Base-by-base conservation (phyloP, 2,329 filamentous ascomycete genomes). In the Scedosporium aurantiacum region DNA sequence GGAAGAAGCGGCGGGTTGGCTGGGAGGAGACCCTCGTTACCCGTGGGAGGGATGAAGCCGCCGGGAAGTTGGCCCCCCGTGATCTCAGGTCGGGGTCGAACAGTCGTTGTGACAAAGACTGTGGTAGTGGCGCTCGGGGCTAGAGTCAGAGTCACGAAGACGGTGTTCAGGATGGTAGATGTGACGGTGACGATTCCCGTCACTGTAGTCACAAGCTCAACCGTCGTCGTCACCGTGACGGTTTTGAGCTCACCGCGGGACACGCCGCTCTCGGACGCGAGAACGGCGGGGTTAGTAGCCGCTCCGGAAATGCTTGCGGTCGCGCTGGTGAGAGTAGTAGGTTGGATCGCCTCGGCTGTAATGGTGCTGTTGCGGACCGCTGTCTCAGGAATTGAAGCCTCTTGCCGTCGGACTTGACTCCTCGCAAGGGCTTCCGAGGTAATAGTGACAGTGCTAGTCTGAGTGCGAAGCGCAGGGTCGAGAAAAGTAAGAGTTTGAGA, bases 401-500 rank as follows among this genome's bases (percentile, higher is more conserved):
- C 60, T 55, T 54, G 14, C 12, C 27, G 37, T 28, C 57, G 57
- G 25, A 57, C n/a, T 21, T 64, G 63, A 10, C 58, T 52, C 16
- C 45, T 32, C 16, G 27, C 45, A 8, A 61, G 18, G 7, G 64
- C 64, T 1, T 67, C 56, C 1, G 64, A 67, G 8, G 65, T 66
- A 5, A 68, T 64, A 0, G 68, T 70, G 0, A 65, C 65, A 4
- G 64, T 65, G 25, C 63, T 65, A 52, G 68, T 68, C 25, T 69
- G 63, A 8, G 68, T 68, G n/a, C 60, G 62, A 12, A 66, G 54
- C 6, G 61, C 32, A 3, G 68, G 68, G 45, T 69, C 63, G 45
- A 68, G 18, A 16, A 69, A 63, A 4, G 69, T 70, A 47, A 72
- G 63, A 1, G 67, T 66, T 25, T 68, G 61, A 1, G 64, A 64